These are phyloP conservation scores for Rhizopus stolonifer DNA, from an alignment of 371 early-diverging fungal genomes.

Conservation along the genomic window DNA sequence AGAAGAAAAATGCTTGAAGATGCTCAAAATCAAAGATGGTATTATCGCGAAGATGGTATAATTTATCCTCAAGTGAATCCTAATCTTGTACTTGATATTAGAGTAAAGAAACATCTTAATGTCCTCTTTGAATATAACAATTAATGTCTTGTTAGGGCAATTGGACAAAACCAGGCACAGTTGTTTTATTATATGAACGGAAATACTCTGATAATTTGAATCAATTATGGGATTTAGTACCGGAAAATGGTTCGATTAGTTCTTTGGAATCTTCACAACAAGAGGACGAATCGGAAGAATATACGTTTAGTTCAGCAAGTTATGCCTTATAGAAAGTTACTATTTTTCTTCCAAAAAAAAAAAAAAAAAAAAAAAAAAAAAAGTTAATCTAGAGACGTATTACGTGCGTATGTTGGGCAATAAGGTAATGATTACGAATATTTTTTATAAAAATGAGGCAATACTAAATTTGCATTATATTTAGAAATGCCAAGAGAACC, in stretches of 20 bases:
- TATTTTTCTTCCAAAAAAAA: background rate
- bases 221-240: conserved; percentile 49
- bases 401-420: too few relatives aligned
- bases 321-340: conserved; percentile 40
- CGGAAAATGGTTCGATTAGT: conserved; percentile 10
- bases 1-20: conserved; percentile 47
- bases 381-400: too few relatives aligned
- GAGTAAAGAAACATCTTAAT: too few relatives aligned
- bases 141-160: conserved; percentile 31
- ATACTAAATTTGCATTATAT: too few relatives aligned
- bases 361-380: too few relatives aligned
- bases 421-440: too few relatives aligned
- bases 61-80: conserved; percentile 49
- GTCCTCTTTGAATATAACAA: background rate
- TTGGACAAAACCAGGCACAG: conserved; percentile 45
- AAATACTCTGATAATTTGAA: conserved; percentile 47
- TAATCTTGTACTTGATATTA: conserved; percentile 45
- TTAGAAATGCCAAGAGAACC: too few relatives aligned
- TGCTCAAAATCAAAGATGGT: conserved; percentile 51
- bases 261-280: conserved; percentile 6
- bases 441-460: too few relatives aligned
- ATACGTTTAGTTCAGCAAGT: conserved; percentile 45
- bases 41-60: conserved; percentile 50
- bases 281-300: conserved; percentile 29
- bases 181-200: conserved; percentile 44